Percentiles rank a stretch among this genome's conserved stretches.
Conservation (phyloP, 306 rosid genomes). For the Begonia peltatifolia region DNA sequence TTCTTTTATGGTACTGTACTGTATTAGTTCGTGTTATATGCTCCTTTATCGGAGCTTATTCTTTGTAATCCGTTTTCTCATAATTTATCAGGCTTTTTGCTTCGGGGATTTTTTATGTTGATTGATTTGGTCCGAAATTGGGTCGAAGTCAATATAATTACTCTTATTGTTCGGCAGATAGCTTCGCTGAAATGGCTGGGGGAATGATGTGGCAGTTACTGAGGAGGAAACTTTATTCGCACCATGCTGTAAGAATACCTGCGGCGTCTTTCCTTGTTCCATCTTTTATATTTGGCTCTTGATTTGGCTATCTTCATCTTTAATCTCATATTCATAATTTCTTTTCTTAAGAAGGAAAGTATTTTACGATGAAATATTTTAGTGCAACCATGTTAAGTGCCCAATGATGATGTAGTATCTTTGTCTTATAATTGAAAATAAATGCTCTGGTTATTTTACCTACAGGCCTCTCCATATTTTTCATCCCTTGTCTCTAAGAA, state of each 20-base stretch:
- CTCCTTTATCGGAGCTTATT: too few relatives aligned
- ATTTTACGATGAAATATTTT: too few relatives aligned
- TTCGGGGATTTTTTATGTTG: too few relatives aligned
- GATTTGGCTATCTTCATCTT: not conserved
- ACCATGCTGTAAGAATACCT: not conserved
- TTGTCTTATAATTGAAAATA: not conserved
- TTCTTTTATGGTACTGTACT: not conserved
- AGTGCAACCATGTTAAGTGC: not conserved
- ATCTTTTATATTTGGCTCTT: not conserved
- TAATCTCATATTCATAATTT: not conserved
- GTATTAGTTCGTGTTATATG: not conserved
- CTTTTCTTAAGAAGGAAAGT: not conserved
- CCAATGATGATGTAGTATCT: not conserved
- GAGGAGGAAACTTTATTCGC: not conserved
- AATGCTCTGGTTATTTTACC: conserved; percentile 5
- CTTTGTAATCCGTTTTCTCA: too few relatives aligned
- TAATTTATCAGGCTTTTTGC: too few relatives aligned
- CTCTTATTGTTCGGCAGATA: too few relatives aligned
- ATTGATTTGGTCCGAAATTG: too few relatives aligned
- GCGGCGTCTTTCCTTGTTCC: not conserved
- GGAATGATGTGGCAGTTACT: conserved; percentile 1
- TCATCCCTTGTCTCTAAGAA: conserved; percentile 44
- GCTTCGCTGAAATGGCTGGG: not conserved
- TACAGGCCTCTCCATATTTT: conserved; percentile 37
- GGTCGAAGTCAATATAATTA: too few relatives aligned